Base-by-base conservation (phyloP, 2,329 filamentous ascomycete species). In the Penicillium sp. region DNA sequence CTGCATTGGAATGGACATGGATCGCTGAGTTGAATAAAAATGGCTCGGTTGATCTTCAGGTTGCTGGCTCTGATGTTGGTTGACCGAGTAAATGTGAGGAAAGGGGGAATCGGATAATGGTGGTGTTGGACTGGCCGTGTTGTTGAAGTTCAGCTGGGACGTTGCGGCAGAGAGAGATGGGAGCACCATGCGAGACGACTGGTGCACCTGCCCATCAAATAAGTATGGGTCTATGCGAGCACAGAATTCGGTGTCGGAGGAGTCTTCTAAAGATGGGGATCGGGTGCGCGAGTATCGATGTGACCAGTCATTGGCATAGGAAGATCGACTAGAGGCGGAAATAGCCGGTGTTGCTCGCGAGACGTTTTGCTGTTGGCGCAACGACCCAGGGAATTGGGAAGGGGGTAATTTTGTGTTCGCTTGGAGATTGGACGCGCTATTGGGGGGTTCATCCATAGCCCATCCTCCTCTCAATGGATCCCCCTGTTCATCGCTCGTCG, bases 251-350 rank as follows among this genome's bases (percentile, higher is more conserved):
- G 57, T 29, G 13, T 60, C 49, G n/a, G 56, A 51, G 9, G 52
- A 45, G 28, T 53, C 56, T 11, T 51, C 52, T 10, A 54, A 37
- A 3, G 58, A 57, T 4, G 55, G 45, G 6, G 59, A 55, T 20
- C 55, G 51, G 6, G 54, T 52, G 22, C 49, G 49, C 10, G 42
- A 35, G 32, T 56, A 61, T 5, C 5, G 9, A 31, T 48, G 49
- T 20, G 41, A 44, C 59, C 59, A 62, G 11, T 58, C 56, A 31
- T 52, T 47, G 4, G 48, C 41, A 16, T 55, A 45, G 12, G 59
- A 53, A 11, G 54, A 45, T 32, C 50, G 56, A 34, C 50, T 56
- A 3, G 56, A 50, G 6, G 42, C 38, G n/a, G 52, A 55, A 9
- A 56, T 37, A 6, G 38, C 46, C 1, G 57, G 52, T 3, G 52